Percentiles rank a stretch among this genome's conserved stretches.
These are phyloP conservation scores for Coemansia sp. DNA, from an alignment of 192 early-diverging fungal species.

Conservation along the genomic window DNA sequence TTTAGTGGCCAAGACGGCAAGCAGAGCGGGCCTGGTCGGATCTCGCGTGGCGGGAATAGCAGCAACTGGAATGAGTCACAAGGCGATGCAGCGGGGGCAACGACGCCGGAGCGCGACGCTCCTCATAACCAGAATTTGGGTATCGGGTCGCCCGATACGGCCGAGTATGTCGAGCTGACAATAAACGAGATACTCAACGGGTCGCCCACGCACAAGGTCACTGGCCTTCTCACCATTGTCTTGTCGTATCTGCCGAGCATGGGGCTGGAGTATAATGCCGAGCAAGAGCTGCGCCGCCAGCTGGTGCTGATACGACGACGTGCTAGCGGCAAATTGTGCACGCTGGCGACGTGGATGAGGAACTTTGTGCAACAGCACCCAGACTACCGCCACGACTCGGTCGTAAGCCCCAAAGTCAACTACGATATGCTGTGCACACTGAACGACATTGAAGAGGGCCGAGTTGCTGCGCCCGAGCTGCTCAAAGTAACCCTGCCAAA, in stretches of 20 bases:
- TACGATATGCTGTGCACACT: slow-evolving; percentile 73
- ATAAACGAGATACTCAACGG: slow-evolving; percentile 93
- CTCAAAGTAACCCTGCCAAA: slow-evolving; percentile 10
- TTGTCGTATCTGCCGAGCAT: slow-evolving; percentile 73
- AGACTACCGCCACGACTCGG: slow-evolving; percentile 84
- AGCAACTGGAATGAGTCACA: slow-evolving; percentile 3
- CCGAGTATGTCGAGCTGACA: slow-evolving; percentile 76
- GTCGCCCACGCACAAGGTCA: slow-evolving; percentile 59
- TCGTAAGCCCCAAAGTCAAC: slow-evolving; percentile 76
- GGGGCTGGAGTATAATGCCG: slow-evolving; percentile 70
- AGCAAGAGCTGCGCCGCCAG: slow-evolving; percentile 71
- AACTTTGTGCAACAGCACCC: slow-evolving; percentile 83
- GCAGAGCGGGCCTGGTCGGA: slow-evolving; percentile 31
- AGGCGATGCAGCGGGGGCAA: background rate
- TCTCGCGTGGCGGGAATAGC: slow-evolving; percentile 24
- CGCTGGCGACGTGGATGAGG: slow-evolving; percentile 87
- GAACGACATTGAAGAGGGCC: slow-evolving; percentile 51
- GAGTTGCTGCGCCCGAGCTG: slow-evolving; percentile 32
- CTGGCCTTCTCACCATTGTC: slow-evolving; percentile 79
- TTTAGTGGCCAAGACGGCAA: slow-evolving; percentile 55
- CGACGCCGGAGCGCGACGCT: background rate
- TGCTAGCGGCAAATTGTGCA: slow-evolving; percentile 81
- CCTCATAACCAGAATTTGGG: slow-evolving; percentile 4
- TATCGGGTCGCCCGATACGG: slow-evolving; percentile 21
- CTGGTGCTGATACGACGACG: slow-evolving; percentile 72